Evolutionary conservation across 108 stramenopile species (phyloP).

Genomic region (Ochromonas danica): DNA sequence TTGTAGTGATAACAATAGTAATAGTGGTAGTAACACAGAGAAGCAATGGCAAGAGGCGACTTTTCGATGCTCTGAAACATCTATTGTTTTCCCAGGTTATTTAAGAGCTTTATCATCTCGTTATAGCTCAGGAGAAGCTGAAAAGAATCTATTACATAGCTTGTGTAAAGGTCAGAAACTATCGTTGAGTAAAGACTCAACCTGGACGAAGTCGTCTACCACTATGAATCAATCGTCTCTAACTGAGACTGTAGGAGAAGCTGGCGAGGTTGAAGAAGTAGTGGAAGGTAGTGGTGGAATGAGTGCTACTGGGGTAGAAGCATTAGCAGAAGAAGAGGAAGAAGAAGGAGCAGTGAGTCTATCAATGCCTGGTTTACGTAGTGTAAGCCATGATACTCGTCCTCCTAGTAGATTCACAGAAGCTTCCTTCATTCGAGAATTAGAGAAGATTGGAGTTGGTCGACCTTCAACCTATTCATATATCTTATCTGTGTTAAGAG

Average conservation of each 20-base stretch:
- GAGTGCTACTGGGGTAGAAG: too few relatives aligned
- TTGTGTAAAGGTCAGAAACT: background rate
- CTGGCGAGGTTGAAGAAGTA: background rate
- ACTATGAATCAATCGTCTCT: background rate
- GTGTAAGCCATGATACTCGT: background rate
- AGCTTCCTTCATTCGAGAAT: constrained; percentile 70
- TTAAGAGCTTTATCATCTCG: background rate
- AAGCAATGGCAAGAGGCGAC: background rate
- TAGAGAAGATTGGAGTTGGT: constrained; percentile 72
- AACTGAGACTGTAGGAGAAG: background rate
- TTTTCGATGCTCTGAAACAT: background rate
- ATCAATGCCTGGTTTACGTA: background rate
- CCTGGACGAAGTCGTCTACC: background rate
- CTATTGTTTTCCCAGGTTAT: constrained; percentile 2
- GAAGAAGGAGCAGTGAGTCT: background rate
- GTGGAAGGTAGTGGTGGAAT: background rate
- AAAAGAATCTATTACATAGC: background rate
- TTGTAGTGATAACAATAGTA: background rate
- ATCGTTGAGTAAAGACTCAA: background rate
- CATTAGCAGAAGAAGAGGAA: background rate
- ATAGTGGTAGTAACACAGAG: background rate
- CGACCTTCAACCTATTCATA: constrained; percentile 73
- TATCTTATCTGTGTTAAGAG: constrained; percentile 64
- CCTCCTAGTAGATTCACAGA: constrained; percentile 43
- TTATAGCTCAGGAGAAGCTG: background rate